A percentile compares a stretch with the other conserved stretches of the same genome.
Conservation (phyloP, 805 yeast genomes). For the Kuraishia floccosa region DNA sequence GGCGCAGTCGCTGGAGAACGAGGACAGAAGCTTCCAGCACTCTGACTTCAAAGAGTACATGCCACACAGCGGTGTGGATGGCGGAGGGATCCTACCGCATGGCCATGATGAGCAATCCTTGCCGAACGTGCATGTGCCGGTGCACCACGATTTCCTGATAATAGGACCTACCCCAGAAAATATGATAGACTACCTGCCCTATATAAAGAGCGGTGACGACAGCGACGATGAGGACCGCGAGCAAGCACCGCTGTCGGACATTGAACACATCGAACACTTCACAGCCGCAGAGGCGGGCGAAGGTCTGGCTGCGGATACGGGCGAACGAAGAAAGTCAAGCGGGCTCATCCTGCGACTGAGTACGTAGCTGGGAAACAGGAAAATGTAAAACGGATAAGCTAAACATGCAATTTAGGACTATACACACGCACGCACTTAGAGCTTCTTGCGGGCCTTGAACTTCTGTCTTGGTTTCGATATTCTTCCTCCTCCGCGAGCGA, state of each 20-base stretch:
- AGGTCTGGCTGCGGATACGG: too few relatives aligned
- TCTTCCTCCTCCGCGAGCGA: constrained; percentile 14
- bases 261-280: too few relatives aligned
- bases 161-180: constrained; percentile 23
- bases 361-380: too few relatives aligned
- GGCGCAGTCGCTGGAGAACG: constrained; percentile 13
- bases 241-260: too few relatives aligned
- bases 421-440: constrained; percentile 22
- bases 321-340: too few relatives aligned
- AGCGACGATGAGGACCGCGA: constrained; percentile 1
- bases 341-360: too few relatives aligned
- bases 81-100: background rate
- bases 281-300: too few relatives aligned
- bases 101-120: constrained; percentile 1
- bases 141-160: constrained; percentile 16
- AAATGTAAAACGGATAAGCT: too few relatives aligned
- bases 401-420: too few relatives aligned
- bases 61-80: constrained; percentile 8
- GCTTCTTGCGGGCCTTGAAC: constrained; percentile 50
- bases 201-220: constrained; percentile 15
- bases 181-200: constrained; percentile 17
- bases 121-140: constrained; percentile 7
- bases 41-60: constrained; percentile 12
- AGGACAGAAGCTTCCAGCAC: constrained; percentile 14
- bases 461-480: constrained; percentile 27